Evolutionary conservation across 805 yeast species (phyloP), one percentile per base, ranked within the genome.

Genomic region (Kuraishia floccosa): DNA sequence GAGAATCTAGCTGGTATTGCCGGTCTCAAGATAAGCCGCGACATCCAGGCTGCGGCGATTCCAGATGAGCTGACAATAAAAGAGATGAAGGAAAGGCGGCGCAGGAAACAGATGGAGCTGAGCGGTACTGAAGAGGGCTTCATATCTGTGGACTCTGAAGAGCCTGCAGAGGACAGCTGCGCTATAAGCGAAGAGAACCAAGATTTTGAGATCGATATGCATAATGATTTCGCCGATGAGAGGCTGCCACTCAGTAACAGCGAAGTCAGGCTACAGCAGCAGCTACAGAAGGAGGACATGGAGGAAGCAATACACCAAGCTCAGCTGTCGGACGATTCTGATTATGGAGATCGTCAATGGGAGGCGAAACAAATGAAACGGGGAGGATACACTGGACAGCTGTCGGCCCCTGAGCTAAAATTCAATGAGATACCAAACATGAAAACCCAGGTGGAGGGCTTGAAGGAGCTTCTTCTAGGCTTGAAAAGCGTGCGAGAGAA

Each of bases 221-320:
- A 44, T 29, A 44, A 44, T 15, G 35, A 37, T 5, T 30, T 49
- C 3, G 41, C 37, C 5, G 54, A 50, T 31, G 50, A 46, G 21
- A 35, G 49, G 34, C 35, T 56, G 17, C 49, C 60, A 2, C 32
- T 56, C 12, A 42, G 51, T 1, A 39, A 43, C 7, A 43, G 39
- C 9, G 60, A 56, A 33, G 22, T 33, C 11, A 34, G 36, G 3
- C 27, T 51, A 6, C 58, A 52, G 28, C 35, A 40, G 26, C 35
- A 42, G 27, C 27, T 50, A 24, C 33, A 43, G 5, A 42, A 47
- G 6, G 42, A 46, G 38, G 56, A 52, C 19, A 56, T 58, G 17
- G 53, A 55, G 25, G 56, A 53, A 21, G 55, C 60, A 0, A 27
- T 57, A 5, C 50, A 49, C 23, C 54, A 54, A 11, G 48, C 46